These are phyloP conservation scores for Camellia japonica DNA, from an alignment of 148 eudicot genomes.

Conservation along the genomic window DNA sequence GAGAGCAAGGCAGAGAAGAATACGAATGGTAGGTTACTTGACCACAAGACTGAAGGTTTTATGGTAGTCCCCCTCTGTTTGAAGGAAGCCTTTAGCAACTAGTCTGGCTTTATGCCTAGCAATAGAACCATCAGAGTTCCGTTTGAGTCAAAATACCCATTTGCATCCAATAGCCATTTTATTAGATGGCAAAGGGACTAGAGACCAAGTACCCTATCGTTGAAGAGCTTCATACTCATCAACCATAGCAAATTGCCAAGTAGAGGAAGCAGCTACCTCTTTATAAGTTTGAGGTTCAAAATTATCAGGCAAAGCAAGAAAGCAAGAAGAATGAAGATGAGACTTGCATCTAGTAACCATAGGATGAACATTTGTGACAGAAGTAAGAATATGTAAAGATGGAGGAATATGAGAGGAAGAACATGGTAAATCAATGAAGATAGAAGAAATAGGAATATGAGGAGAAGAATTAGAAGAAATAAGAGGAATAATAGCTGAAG, in stretches of 20 bases:
- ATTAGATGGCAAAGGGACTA: neutral
- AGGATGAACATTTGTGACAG: neutral
- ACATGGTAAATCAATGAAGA: too few relatives aligned
- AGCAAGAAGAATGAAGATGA: too few relatives aligned
- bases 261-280: neutral
- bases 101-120: neutral
- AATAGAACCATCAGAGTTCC: neutral
- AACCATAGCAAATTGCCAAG: neutral
- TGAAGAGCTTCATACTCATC: neutral
- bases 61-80: neutral
- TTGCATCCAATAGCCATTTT: neutral
- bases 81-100: neutral
- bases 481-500: neutral
- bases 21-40: neutral
- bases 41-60: neutral
- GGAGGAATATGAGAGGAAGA: too few relatives aligned
- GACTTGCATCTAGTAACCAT: neutral
- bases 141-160: neutral
- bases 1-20: neutral
- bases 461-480: neutral
- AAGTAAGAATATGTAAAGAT: too few relatives aligned
- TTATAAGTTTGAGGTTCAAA: neutral
- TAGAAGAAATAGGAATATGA: too few relatives aligned
- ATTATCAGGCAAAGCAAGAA: neutral
- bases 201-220: neutral